A percentile compares a stretch with the other conserved stretches of the same genome.
Evolutionary conservation across 179 eudicot species (phyloP).

Genomic region (Actinidia arguta): DNA sequence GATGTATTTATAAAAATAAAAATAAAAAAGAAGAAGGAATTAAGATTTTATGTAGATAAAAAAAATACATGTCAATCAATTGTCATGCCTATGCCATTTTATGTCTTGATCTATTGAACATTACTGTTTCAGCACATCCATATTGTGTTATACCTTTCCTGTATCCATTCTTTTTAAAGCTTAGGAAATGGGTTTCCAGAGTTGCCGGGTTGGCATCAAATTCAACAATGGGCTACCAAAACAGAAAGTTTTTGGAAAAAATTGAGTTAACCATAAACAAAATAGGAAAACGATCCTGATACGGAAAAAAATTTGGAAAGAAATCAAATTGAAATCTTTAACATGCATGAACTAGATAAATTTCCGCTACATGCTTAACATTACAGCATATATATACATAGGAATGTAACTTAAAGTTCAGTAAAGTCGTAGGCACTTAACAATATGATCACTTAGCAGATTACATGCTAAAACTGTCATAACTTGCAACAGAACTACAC

Average conservation of each 20-base stretch:
- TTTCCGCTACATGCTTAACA: background rate
- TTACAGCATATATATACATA: background rate
- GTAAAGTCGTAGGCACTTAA: background rate
- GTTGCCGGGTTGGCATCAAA: background rate
- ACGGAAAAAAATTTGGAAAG: background rate
- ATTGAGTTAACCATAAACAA: background rate
- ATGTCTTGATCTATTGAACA: background rate
- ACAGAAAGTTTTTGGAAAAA: background rate
- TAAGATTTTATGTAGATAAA: background rate
- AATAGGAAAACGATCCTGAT: background rate
- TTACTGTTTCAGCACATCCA: too few species aligned
- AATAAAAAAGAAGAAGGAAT: background rate
- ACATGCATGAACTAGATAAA: background rate
- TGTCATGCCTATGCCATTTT: background rate
- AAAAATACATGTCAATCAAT: background rate
- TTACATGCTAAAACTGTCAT: background rate
- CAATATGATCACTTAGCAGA: background rate
- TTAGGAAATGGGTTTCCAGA: background rate
- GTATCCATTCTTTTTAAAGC: background rate
- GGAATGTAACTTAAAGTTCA: background rate
- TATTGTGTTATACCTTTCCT: background rate
- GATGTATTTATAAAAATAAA: background rate
- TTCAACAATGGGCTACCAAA: background rate
- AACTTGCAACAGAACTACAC: background rate
- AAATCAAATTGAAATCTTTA: background rate